A percentile compares a stretch with the other conserved stretches of the same genome.
Conservation (phyloP, 2,329 filamentous ascomycete genomes). For the Monosporascus sp. region DNA sequence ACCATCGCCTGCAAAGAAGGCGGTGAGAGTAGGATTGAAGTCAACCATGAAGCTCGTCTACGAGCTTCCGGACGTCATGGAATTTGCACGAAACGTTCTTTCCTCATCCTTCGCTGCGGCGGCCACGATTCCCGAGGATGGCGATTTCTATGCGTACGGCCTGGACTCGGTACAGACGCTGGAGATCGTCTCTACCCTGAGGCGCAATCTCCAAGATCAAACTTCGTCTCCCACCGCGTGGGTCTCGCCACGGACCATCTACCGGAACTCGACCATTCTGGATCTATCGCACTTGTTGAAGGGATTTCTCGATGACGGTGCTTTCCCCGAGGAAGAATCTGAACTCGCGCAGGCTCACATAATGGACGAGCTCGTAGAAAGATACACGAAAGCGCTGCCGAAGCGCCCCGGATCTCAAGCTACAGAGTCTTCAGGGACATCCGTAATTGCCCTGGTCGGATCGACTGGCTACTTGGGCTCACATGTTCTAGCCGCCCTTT, state of each 20-base stretch:
- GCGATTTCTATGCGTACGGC: conserved; percentile 12
- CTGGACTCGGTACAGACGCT: conserved; percentile 12
- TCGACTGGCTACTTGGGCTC: conserved; percentile 14
- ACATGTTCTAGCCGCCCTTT: background rate
- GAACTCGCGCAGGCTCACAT: background rate
- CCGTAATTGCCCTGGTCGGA: conserved; percentile 9
- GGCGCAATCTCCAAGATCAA: conserved; percentile 5
- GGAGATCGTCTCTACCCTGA: conserved; percentile 6
- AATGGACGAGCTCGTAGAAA: conserved; percentile 4
- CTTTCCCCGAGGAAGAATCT: conserved; percentile 3
- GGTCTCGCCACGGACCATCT: conserved; percentile 12
- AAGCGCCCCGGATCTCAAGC: background rate
- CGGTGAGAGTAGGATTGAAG: background rate
- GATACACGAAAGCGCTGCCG: conserved; percentile 2
- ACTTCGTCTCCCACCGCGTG: conserved; percentile 2
- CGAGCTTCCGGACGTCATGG: background rate
- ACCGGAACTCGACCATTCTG: conserved; percentile 6
- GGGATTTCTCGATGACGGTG: conserved; percentile 9
- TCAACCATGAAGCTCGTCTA: conserved; percentile 1
- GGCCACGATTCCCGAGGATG: conserved; percentile 2
- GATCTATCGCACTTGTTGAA: conserved; percentile 3
- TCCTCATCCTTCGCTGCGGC: background rate
- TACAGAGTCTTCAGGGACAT: background rate
- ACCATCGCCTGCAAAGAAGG: background rate
- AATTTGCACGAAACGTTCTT: conserved; percentile 3